A percentile compares a stretch with the other conserved stretches of the same genome.
Conservation (phyloP, 2,329 filamentous ascomycete species). For the Fusarium begoniae region DNA sequence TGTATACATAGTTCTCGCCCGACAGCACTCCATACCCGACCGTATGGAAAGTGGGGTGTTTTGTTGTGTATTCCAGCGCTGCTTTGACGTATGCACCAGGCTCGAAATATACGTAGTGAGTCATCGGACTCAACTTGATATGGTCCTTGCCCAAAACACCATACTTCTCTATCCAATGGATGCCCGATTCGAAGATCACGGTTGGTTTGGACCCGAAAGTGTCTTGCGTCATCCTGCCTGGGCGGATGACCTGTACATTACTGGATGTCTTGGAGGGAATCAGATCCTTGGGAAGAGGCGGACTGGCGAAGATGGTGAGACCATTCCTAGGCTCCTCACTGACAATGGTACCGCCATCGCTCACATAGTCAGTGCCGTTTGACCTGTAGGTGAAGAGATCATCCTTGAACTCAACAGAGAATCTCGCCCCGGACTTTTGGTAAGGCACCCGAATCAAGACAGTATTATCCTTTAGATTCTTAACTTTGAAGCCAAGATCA, state of each 20-base stretch:
- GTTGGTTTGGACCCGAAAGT: background rate
- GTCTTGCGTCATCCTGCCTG: background rate
- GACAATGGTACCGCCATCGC: background rate
- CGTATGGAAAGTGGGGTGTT: background rate
- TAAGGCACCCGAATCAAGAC: background rate
- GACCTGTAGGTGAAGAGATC: background rate
- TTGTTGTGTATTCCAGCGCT: background rate
- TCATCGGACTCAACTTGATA: background rate
- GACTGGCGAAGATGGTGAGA: background rate
- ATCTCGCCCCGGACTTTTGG: background rate
- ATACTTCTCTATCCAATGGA: background rate
- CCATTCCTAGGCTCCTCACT: background rate
- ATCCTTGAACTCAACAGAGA: background rate
- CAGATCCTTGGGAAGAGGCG: background rate
- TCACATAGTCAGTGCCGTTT: background rate
- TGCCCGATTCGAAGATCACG: background rate
- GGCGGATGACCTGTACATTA: background rate
- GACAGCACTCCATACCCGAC: background rate
- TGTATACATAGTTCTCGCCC: background rate
- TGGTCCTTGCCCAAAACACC: background rate
- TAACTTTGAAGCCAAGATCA: background rate
- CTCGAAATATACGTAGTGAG: background rate
- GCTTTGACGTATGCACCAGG: background rate
- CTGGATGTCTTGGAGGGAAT: background rate
- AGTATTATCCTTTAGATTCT: fast-evolving